Evolutionary conservation across 75 land plant genomes (phyloP).

Genomic region (Sequoiadendron giganteum): DNA sequence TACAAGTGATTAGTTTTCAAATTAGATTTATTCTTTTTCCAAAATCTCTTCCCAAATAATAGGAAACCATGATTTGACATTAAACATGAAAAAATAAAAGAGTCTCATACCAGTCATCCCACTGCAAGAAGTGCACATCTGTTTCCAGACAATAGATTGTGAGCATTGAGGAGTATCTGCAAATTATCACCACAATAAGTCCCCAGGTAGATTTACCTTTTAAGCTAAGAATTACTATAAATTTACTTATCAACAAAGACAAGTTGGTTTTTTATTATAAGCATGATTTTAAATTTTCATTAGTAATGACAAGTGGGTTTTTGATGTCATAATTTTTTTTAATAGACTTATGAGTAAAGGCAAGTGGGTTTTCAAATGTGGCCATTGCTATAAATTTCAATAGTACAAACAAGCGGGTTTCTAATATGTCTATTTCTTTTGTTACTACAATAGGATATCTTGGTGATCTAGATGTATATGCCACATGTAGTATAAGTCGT

Average conservation of each 20-base stretch:
- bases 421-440: not conserved
- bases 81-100: not conserved
- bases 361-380: not conserved
- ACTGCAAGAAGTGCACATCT: slow-evolving; percentile 76
- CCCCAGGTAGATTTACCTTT: too few relatives aligned
- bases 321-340: too few relatives aligned
- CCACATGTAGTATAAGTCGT: slow-evolving; percentile 34
- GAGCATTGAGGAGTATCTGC: slow-evolving; percentile 78
- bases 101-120: slow-evolving; percentile 74
- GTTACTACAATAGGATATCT: slow-evolving; percentile 45
- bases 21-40: not conserved
- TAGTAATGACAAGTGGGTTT: not conserved
- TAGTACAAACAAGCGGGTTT: not conserved
- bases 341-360: not conserved
- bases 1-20: not conserved
- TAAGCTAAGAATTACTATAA: too few relatives aligned
- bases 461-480: slow-evolving; percentile 43
- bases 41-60: not conserved
- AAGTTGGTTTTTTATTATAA: not conserved
- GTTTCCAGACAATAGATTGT: slow-evolving; percentile 76
- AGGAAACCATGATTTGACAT: not conserved
- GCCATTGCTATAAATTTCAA: not conserved
- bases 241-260: too few relatives aligned
- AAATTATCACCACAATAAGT: too few relatives aligned
- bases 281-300: not conserved